These are phyloP conservation scores for Fusarium oxysporum DNA, from an alignment of 2,329 filamentous ascomycete species.

Conservation along the genomic window DNA sequence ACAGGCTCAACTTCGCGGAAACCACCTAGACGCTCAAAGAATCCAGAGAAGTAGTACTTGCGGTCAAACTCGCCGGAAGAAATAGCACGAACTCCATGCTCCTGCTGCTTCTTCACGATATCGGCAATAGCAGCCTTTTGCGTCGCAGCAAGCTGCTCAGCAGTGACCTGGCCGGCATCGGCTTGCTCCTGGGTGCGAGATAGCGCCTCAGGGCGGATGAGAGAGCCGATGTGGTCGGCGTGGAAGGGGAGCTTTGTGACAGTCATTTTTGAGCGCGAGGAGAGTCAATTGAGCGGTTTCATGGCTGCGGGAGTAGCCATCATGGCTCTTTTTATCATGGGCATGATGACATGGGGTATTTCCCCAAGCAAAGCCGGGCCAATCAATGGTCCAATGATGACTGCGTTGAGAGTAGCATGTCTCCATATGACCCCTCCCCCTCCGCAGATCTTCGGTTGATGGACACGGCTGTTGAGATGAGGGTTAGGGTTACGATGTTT, in stretches of 20 bases:
- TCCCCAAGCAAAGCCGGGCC: conserved; percentile 17
- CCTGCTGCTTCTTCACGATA: conserved; percentile 72
- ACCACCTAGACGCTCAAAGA: conserved; percentile 60
- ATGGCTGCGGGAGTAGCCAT: conserved; percentile 5
- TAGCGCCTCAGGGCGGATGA: conserved; percentile 73
- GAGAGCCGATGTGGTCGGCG: conserved; percentile 78
- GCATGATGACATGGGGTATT: conserved; percentile 33
- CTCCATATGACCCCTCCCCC: conserved; percentile 44
- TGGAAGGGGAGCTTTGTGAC: conserved; percentile 66
- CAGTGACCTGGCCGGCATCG: conserved; percentile 60
- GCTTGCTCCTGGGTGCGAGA: conserved; percentile 61
- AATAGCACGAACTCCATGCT: conserved; percentile 71
- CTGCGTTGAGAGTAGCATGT: conserved; percentile 16
- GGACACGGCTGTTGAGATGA: conserved; percentile 44
- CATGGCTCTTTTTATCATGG: conserved; percentile 39
- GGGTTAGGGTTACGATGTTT: conserved; percentile 11
- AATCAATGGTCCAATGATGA: conserved; percentile 38
- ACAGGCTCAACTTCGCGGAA: conserved; percentile 54
- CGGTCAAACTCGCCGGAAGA: conserved; percentile 76
- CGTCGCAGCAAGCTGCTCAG: conserved; percentile 61
- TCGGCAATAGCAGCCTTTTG: conserved; percentile 73
- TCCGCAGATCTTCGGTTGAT: conserved; percentile 43
- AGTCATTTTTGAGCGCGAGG: conserved; percentile 39
- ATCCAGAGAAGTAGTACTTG: conserved; percentile 62
- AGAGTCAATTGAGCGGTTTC: conserved; percentile 12